phyloP scores from a whole-genome alignment of 306 rosid genomes.

The Castanopsis chinensis region DNA sequence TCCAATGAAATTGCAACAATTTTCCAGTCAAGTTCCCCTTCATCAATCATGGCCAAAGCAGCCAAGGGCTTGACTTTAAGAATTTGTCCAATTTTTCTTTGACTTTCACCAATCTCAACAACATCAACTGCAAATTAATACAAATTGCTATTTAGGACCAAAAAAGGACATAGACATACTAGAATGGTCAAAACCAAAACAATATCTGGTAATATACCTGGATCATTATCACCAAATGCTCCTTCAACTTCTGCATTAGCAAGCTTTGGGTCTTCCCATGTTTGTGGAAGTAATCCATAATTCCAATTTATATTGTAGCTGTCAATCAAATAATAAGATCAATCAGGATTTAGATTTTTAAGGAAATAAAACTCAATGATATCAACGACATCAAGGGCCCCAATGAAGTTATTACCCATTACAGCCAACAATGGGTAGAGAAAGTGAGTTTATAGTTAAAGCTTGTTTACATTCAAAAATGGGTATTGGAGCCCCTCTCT shows the following conservation, averaged over 20 bases:
- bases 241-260: constrained; percentile 89
- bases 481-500: not conserved
- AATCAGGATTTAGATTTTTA: constrained; percentile 9
- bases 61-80: constrained; percentile 88
- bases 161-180: not conserved
- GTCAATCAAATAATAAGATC: constrained; percentile 15
- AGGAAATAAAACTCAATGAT: not conserved
- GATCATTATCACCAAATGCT: constrained; percentile 94
- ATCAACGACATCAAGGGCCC: not conserved
- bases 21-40: constrained; percentile 99
- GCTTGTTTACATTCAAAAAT: not conserved
- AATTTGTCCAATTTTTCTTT: constrained; percentile 71
- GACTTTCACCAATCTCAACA: constrained; percentile 78
- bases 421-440: constrained; percentile 15
- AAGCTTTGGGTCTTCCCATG: constrained; percentile 92
- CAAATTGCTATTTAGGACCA: not conserved
- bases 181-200: constrained; percentile 9
- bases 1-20: constrained; percentile 90
- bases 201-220: constrained; percentile 42
- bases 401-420: constrained; percentile 2
- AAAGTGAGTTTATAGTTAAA: constrained; percentile 1
- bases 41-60: constrained; percentile 98
- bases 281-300: constrained; percentile 95
- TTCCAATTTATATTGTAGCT: constrained; percentile 93
- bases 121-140: constrained; percentile 67